These are phyloP conservation scores for Fusarium floridanum DNA, from an alignment of 2,329 filamentous ascomycete species.

Conservation along the genomic window DNA sequence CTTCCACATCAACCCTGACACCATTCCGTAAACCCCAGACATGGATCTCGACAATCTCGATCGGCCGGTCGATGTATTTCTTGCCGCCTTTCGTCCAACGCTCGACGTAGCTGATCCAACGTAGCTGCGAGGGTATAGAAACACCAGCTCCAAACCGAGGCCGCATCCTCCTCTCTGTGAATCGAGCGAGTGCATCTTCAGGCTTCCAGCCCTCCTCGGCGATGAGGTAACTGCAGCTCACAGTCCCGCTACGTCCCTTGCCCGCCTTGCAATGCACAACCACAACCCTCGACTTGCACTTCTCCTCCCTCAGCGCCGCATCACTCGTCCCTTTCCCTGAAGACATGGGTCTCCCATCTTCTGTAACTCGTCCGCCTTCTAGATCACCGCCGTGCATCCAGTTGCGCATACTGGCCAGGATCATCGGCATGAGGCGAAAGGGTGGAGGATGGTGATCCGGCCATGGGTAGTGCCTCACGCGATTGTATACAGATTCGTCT, in stretches of 20 bases:
- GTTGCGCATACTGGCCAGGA: constrained; percentile 92
- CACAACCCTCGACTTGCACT: constrained; percentile 71
- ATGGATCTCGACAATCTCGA: constrained; percentile 91
- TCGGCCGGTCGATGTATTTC: constrained; percentile 82
- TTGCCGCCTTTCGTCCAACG: constrained; percentile 83
- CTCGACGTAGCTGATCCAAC: constrained; percentile 91
- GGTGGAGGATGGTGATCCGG: constrained; percentile 98
- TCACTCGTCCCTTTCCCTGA: constrained; percentile 27
- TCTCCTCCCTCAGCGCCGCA: constrained; percentile 50
- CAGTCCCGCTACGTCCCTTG: constrained; percentile 91
- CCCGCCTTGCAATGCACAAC: constrained; percentile 98
- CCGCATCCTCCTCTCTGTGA: constrained; percentile 88
- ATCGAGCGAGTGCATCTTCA: constrained; percentile 66
- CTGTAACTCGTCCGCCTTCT: constrained; percentile 38
- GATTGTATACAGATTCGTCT: constrained; percentile 86
- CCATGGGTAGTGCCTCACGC: constrained; percentile 93
- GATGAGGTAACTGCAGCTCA: constrained; percentile 90
- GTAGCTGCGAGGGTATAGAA: constrained; percentile 90
- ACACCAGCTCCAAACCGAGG: constrained; percentile 90
- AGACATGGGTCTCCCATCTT: constrained; percentile 31
- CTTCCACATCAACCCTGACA: constrained; percentile 88
- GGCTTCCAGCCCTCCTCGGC: constrained; percentile 78
- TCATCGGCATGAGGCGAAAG: constrained; percentile 87
- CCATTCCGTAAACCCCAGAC: constrained; percentile 90
- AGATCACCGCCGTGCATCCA: constrained; percentile 75